Evolutionary conservation across 495 filamentous ascomycete genomes (phyloP), one percentile per base, ranked within the genome.

Genomic region (Neurospora terricola): DNA sequence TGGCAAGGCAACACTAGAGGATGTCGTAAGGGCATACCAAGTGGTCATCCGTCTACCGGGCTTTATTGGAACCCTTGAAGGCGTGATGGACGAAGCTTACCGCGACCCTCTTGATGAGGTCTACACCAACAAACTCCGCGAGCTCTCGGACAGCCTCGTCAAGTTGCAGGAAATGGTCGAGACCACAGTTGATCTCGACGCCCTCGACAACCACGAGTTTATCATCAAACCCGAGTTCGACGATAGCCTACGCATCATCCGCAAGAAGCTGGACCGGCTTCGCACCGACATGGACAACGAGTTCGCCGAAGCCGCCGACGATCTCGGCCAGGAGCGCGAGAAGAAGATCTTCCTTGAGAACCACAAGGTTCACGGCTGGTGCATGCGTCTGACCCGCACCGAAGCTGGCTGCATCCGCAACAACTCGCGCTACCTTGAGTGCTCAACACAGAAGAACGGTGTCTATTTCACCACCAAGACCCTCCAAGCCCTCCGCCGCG

Each of bases 261-360:
- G 93, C 11, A 97, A 92, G 82, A 93, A 92, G 80, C 89, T 99
- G 18, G 95, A 98, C 76, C 93, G 91, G 80, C 83, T 97, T 23
- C 89, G 89, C 54, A 85, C 90, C 38, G 90, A 94, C 36, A 98
- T 99, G 93, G 87, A 93, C 43, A 82, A 84, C 27, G 96, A 99
- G 80, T 95, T 97, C 76, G 84, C 85, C 62, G 85, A 87, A 7
- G 93, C 94, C 18, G 90, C 91, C 9, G 84, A 88, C 39, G 95
- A 98, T 80, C 86, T 99, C n/a, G 89, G 88, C 71, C 95, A 97
- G 77, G 96, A 99, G 74, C 90, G 90, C 73, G 95, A 98, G 77
- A 99, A 99, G 87, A 99, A 99, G 81, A 89, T 99, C 40, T 98
- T 98, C 81, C 87, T 99, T 69, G 96, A 99, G 76, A 97, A 98